Evolutionary conservation across 208 protist species (phyloP), one percentile per base, ranked within the genome.

Genomic region (Novymonas esmeraldas): DNA sequence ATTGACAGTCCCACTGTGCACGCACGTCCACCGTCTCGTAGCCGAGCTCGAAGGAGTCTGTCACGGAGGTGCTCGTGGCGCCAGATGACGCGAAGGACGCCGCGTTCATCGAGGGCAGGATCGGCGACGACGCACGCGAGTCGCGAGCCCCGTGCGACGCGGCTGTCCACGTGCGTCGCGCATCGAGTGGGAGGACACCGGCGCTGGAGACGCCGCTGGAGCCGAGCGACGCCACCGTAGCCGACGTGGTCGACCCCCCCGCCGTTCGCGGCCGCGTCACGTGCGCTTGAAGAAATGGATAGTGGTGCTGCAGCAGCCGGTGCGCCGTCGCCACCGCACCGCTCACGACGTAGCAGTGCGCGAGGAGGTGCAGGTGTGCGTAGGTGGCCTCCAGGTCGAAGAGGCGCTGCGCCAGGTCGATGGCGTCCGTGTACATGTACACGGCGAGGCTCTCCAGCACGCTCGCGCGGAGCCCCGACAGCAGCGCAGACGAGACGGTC

Each of bases 391-490:
- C 44, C 31, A 90, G 33, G 54, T 94, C 85, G 61, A 84, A 85
- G 26, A 98, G 81, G 7, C 89, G 81, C 69, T 98, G 93, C 3
- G 95, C 88, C 28, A 93, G 85, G 58, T 97, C 97, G 62, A 95
- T 82, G 39, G 93, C 92, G 76, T 98, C 97, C 10, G 56, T 34
- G 57, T 85, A 88, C 36, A 97, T 44, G 64, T 93, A 86, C 22
- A 54, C 60, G 28, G 64, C 26, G 13, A 95, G 74, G 42, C 82
- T 92, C 24, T 92, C 82, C 18, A 79, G 55, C n/a, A 96, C 74
- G 24, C 67, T 62, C 14, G 65, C 46, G 22, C 50, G 31, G 51
- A 80, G 70, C 29, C 70, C 64, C 48, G 22, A 44, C 49, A 69
- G 33, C 7, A 79, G 29, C n/a, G 75, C 72, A 11, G 45, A 28